Conservation (phyloP, 805 yeast species). For the Teunomyces gatunensis region DNA sequence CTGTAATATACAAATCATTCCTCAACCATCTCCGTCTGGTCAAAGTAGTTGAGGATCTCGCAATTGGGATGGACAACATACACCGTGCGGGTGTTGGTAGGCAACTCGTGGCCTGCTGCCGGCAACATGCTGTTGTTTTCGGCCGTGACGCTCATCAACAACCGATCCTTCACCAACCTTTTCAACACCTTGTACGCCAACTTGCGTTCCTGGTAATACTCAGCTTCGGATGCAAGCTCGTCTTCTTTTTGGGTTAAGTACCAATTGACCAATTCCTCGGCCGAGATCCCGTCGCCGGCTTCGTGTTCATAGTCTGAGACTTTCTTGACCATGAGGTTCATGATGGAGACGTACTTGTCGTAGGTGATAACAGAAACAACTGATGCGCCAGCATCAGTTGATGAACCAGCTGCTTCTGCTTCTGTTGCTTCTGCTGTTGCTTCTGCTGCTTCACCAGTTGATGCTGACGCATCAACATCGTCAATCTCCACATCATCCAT, state of each 20-base stretch:
- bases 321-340: slow-evolving; percentile 69
- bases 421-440: no score
- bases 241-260: slow-evolving; percentile 74
- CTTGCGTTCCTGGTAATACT: slow-evolving; percentile 66
- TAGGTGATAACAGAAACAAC: slow-evolving; percentile 57
- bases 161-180: slow-evolving; percentile 79
- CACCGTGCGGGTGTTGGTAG: slow-evolving; percentile 28
- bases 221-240: slow-evolving; percentile 64
- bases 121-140: slow-evolving; percentile 28
- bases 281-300: slow-evolving; percentile 60
- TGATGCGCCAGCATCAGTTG: neutral
- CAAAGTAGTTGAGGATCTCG: slow-evolving; percentile 67
- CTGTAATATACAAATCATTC: slow-evolving; percentile 7
- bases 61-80: slow-evolving; percentile 74
- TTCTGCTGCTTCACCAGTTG: slow-evolving; percentile 12
- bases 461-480: neutral
- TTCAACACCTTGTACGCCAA: slow-evolving; percentile 77
- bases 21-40: slow-evolving; percentile 26
- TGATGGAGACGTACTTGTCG: slow-evolving; percentile 82
- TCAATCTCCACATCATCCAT: slow-evolving; percentile 84
- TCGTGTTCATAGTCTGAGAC: slow-evolving; percentile 55
- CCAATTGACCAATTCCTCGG: slow-evolving; percentile 72
- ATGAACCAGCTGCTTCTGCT: no score
- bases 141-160: slow-evolving; percentile 57
- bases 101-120: slow-evolving; percentile 16